These are phyloP conservation scores for Wallacemonas sp. DNA, from an alignment of 208 protist genomes.

Conservation along the genomic window DNA sequence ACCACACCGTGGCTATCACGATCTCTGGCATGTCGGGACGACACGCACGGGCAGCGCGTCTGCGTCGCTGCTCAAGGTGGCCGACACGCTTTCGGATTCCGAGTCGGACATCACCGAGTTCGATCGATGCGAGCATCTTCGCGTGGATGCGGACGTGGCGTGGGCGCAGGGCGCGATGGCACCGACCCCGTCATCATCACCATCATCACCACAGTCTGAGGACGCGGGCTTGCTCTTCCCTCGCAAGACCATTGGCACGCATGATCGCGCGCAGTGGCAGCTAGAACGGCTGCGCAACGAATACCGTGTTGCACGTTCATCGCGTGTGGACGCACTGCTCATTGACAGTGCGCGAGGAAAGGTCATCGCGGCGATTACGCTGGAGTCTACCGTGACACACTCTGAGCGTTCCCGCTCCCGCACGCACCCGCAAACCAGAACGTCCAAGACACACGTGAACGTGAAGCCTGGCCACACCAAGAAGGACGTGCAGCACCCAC, in stretches of 20 bases:
- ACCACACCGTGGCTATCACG: conserved; percentile 51
- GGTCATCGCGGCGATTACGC: conserved; percentile 52
- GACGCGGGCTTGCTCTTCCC: conserved; percentile 1
- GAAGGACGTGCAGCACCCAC: background rate
- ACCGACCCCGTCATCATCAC: background rate
- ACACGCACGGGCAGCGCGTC: background rate
- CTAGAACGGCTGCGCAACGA: conserved; percentile 70
- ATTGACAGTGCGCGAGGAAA: conserved; percentile 48
- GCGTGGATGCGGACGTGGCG: conserved; percentile 32
- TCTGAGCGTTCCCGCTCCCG: background rate
- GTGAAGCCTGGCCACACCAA: background rate
- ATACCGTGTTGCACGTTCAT: conserved; percentile 59
- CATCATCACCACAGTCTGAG: conserved; percentile 1
- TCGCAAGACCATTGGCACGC: conserved; percentile 22
- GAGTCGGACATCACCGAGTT: conserved; percentile 28
- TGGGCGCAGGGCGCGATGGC: conserved; percentile 55
- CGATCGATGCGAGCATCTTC: conserved; percentile 46
- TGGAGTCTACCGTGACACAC: conserved; percentile 17
- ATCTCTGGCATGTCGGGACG: conserved; percentile 33
- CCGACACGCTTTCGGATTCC: conserved; percentile 25
- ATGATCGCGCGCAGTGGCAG: conserved; percentile 53
- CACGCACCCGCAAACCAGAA: no score
- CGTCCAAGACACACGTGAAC: no score
- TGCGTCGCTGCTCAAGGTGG: conserved; percentile 5
- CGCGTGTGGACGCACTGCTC: conserved; percentile 65